These are phyloP conservation scores for Penicillium mononematosum DNA, from an alignment of 495 filamentous ascomycete species.

Conservation along the genomic window DNA sequence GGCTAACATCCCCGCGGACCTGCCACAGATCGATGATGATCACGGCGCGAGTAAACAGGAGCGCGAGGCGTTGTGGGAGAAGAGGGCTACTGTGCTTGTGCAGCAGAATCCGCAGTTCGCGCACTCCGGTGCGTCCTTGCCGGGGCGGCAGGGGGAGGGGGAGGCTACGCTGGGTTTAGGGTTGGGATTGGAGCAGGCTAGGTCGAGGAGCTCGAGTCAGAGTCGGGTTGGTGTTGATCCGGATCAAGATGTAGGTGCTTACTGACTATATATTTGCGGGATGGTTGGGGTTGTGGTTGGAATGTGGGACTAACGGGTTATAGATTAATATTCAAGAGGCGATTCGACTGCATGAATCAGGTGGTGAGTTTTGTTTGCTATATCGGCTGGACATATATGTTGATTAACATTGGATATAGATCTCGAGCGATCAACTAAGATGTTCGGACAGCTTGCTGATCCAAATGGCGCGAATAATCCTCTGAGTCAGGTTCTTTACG, in stretches of 20 bases:
- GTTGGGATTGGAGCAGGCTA: slow-evolving; percentile 8
- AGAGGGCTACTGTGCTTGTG: slow-evolving; percentile 81
- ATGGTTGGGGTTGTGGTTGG: background rate
- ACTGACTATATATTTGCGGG: background rate
- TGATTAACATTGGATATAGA: slow-evolving; percentile 29
- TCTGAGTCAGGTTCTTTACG: slow-evolving; percentile 93
- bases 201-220: slow-evolving; percentile 37
- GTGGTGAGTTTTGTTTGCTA: slow-evolving; percentile 47
- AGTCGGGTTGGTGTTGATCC: slow-evolving; percentile 36
- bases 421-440: slow-evolving; percentile 70
- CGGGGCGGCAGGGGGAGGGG: slow-evolving; percentile 15
- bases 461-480: slow-evolving; percentile 85
- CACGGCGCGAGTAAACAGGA: slow-evolving; percentile 48
- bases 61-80: slow-evolving; percentile 71
- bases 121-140: slow-evolving; percentile 24
- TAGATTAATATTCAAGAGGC: slow-evolving; percentile 90
- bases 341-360: slow-evolving; percentile 88
- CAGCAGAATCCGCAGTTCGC: slow-evolving; percentile 55
- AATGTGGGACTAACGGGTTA: slow-evolving; percentile 6
- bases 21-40: slow-evolving; percentile 67
- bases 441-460: slow-evolving; percentile 88
- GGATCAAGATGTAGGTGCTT: slow-evolving; percentile 43
- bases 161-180: slow-evolving; percentile 16
- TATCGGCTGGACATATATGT: background rate
- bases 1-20: slow-evolving; percentile 70